phyloP scores from a whole-genome alignment of 2,329 filamentous ascomycete genomes.

The Fonsecaea nubica region DNA sequence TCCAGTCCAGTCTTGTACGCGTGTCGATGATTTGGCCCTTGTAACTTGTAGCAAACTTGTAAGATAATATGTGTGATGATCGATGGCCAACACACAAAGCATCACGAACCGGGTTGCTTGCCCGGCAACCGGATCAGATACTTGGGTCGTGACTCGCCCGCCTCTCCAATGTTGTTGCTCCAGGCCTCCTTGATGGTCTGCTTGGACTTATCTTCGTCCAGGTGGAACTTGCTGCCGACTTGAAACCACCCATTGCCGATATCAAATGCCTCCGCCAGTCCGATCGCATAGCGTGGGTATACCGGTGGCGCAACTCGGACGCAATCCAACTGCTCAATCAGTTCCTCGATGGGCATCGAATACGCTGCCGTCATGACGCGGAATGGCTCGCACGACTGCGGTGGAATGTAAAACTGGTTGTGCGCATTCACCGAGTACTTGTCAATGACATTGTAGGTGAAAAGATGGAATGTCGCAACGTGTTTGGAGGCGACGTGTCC shows the following conservation, averaged over 20 bases:
- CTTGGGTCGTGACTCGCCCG: slow-evolving; percentile 31
- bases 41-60: no score
- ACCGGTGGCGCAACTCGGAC: slow-evolving; percentile 48
- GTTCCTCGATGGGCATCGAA: slow-evolving; percentile 58
- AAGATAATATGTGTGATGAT: no score
- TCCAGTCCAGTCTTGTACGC: background rate
- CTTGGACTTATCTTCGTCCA: slow-evolving; percentile 57
- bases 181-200: slow-evolving; percentile 63
- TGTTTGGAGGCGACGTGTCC: slow-evolving; percentile 31
- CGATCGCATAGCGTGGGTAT: slow-evolving; percentile 47
- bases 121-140: slow-evolving; percentile 36
- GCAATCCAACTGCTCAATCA: slow-evolving; percentile 66
- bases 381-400: slow-evolving; percentile 59
- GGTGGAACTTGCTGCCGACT: slow-evolving; percentile 60
- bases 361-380: slow-evolving; percentile 62
- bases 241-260: slow-evolving; percentile 66
- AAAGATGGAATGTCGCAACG: slow-evolving; percentile 45
- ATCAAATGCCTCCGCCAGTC: slow-evolving; percentile 63
- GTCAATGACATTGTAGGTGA: slow-evolving; percentile 45
- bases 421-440: slow-evolving; percentile 43
- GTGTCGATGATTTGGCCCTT: background rate
- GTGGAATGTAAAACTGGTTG: slow-evolving; percentile 50
- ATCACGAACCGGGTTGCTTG: slow-evolving; percentile 2
- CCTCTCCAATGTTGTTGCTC: slow-evolving; percentile 56
- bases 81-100: no score